Conservation (phyloP, 2,329 filamentous ascomycete species). For the Paracoccidioides brasiliensis region DNA sequence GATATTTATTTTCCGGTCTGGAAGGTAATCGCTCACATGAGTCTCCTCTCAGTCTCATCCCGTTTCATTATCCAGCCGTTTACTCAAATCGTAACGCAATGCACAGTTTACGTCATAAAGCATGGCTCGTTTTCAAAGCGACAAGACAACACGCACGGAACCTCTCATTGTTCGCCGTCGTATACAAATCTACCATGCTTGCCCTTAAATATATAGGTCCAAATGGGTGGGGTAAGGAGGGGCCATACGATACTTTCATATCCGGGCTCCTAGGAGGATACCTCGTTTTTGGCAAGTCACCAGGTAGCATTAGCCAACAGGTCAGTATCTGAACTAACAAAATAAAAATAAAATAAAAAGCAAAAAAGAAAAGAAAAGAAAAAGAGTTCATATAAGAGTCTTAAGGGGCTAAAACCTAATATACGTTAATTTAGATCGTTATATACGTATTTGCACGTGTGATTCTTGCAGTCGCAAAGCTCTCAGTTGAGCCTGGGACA, state of each 20-base stretch:
- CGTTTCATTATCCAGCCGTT: not conserved
- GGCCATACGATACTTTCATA: slow-evolving; percentile 70
- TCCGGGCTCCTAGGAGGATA: slow-evolving; percentile 84
- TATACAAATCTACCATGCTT: slow-evolving; percentile 79
- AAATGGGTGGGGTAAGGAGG: slow-evolving; percentile 40
- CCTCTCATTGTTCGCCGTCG: slow-evolving; percentile 75
- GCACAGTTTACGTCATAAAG: slow-evolving; percentile 57
- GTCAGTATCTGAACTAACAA: slow-evolving; percentile 15
- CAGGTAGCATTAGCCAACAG: slow-evolving; percentile 72
- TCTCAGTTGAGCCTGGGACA: slow-evolving; percentile 55
- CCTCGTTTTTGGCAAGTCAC: slow-evolving; percentile 72
- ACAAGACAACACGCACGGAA: slow-evolving; percentile 85
- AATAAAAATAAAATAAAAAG: too few species aligned
- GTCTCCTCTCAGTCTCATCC: not conserved
- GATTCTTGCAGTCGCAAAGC: slow-evolving; percentile 66
- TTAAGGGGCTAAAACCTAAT: not conserved
- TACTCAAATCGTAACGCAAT: not conserved
- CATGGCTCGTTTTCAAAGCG: slow-evolving; percentile 63
- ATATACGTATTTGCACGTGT: slow-evolving; percentile 96
- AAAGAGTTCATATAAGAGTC: too few species aligned
- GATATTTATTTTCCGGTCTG: slow-evolving; percentile 91
- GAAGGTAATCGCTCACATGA: slow-evolving; percentile 43
- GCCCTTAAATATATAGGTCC: slow-evolving; percentile 48
- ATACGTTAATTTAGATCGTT: slow-evolving; percentile 53
- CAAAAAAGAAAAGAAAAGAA: too few species aligned